Conservation (phyloP, 2,329 filamentous ascomycete species). For the Trichoderma harzianum region DNA sequence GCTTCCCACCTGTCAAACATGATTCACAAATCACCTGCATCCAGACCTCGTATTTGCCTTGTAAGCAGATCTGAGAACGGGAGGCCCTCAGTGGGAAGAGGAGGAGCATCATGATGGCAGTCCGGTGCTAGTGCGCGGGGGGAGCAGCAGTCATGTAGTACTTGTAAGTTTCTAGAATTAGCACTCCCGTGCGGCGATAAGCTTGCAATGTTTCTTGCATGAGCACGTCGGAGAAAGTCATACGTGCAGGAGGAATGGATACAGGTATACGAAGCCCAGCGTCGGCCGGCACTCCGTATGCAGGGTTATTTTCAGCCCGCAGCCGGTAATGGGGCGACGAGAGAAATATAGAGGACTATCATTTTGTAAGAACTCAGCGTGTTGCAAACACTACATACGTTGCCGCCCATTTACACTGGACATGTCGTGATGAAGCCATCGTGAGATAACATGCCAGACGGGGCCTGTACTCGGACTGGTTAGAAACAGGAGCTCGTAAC, state of each 20-base stretch:
- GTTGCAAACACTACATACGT: neutral
- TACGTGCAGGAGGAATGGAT: neutral
- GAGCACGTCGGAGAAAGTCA: neutral
- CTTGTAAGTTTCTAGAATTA: neutral
- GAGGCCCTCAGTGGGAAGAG: neutral
- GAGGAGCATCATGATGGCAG: neutral
- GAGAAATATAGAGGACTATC: neutral
- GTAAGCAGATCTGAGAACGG: neutral
- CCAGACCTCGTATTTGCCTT: neutral
- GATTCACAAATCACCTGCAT: neutral
- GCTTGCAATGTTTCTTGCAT: slow-evolving; percentile 4
- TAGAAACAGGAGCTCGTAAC: neutral
- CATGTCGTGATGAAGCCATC: neutral
- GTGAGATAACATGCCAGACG: neutral
- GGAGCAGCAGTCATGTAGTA: neutral
- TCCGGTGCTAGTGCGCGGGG: neutral
- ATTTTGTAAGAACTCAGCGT: neutral
- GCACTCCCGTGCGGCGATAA: neutral
- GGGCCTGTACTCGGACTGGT: neutral
- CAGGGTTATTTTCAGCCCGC: neutral
- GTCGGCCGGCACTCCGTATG: neutral
- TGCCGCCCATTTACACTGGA: neutral
- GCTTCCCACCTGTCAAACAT: neutral
- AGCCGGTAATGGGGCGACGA: neutral
- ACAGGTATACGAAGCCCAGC: neutral